Base-by-base conservation (phyloP, 176 grass and related monocot species). In the Oryza meridionalis region DNA sequence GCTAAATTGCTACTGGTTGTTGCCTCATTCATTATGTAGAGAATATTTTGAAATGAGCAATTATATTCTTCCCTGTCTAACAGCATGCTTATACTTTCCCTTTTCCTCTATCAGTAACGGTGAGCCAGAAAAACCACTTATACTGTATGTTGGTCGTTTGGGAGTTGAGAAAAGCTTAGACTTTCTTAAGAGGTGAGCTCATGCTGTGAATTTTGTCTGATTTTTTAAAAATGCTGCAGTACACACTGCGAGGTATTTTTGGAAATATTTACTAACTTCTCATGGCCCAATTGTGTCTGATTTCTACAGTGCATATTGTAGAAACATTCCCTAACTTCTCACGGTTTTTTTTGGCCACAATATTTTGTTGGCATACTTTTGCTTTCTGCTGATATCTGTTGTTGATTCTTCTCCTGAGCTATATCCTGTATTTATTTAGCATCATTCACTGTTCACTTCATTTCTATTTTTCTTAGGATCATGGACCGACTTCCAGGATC, bases 141-240 rank as follows among this genome's bases (percentile, higher is more conserved):
- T 98, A 88, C 88, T 98, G 43, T 87, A 98, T 92, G 92, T 98
- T 67, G 96, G 92, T 73, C 88, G 96, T 35, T 82, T 98, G 75
- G 96, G 96, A 83, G 92, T 95, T 67, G 96, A 98, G 84, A 98
- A 98, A 90, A 98, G 91, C 73, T 84, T 98, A 73, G 96, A 95
- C 88, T 98, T 98, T 88, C 91, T 93, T 16, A 98, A 95, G 85
- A 89, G 83, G 94, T 94, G 55, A 86, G 85, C 29, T 82, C 68
- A 27, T 76, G 17, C 11, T 44, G 38, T 84, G 11, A n/a, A 13
- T 26, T 44, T 38, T 79, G 4, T n/a, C 7, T 72, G 26, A 58
- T 58, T 62, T 77, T 35, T 42, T 10, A 8, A 40, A 38, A 70
- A 77, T 50, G 32, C 13, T 80, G 13, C 13, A 40, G 4, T 85